Evolutionary conservation across 2,329 filamentous ascomycete species (phyloP), one percentile per base, ranked within the genome.

Genomic region (Eutypella sp.): DNA sequence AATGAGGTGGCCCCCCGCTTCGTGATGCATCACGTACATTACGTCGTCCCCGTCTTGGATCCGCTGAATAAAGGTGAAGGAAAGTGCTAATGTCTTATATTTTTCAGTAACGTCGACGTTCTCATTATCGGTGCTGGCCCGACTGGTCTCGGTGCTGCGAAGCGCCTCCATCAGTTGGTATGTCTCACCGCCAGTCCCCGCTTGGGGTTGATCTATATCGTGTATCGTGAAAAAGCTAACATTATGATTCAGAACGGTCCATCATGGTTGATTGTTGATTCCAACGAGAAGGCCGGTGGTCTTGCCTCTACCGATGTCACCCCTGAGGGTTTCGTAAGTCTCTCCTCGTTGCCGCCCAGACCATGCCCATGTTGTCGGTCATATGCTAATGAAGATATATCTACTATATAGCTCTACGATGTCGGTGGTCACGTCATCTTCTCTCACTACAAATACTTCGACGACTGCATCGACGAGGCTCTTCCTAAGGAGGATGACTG

Each of bases 381-480:
- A n/a, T n/a, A 39, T 37, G 24, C 48, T 59, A 50, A 61, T 60
- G 45, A 36, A 60, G n/a, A n/a, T n/a, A n/a, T 58, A 42, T 16
- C 42, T 50, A 33, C 41, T 39, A 15, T 25, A 11, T 64, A 96
- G 92, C 82, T 99, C 62, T 99, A 96, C 81, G 93, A 99, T 73
- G 93, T 99, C 61, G 91, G 91, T 67, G 91, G 91, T 61, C 91
- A 96, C 73, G 91, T 96, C 73, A 96, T 96, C 75, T 96, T 96
- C 81, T 96, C 91, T 60, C 91, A 96, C 82, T 99, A 99, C 86
- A 96, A 96, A 77, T 99, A 99, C 83, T 99, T 99, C 69, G 93
- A 99, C 74, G 93, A 99, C 78, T 95, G 89, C 76, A 85, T 99
- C 67, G 82, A 97, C 69, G 93, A 99, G 79, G 93, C 93, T 44